Conservation (phyloP, 345 rosid genomes). For the Acer saccharum region DNA sequence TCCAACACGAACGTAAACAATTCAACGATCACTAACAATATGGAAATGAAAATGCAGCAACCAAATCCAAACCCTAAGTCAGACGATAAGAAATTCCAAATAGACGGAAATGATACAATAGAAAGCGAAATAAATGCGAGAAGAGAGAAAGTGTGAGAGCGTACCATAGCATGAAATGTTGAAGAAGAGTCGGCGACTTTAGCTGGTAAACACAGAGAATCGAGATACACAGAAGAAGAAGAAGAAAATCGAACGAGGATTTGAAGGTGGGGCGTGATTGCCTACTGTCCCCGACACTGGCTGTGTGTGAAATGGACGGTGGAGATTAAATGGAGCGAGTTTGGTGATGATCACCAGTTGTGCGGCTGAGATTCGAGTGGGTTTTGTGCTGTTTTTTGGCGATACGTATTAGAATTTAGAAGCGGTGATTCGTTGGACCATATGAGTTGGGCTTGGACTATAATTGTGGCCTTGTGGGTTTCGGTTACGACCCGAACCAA, state of each 20-base stretch:
- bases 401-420: constrained; percentile 17
- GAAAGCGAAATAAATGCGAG: neutral
- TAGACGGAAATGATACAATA: neutral
- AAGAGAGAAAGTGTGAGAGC: neutral
- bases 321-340: constrained; percentile 1
- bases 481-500: too few species aligned
- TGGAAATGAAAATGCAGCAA: neutral
- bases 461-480: neutral
- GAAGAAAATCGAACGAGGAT: neutral
- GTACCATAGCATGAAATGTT: constrained; percentile 34
- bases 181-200: constrained; percentile 19
- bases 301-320: neutral
- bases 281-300: neutral
- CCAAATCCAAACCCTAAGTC: constrained; percentile 8
- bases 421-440: neutral
- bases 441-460: neutral
- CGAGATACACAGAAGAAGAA: constrained; percentile 2
- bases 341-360: neutral
- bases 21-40: neutral
- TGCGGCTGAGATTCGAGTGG: neutral
- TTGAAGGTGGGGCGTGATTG: neutral
- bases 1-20: constrained; percentile 4
- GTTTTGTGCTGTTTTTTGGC: constrained; percentile 19
- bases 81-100: neutral
- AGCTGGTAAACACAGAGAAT: constrained; percentile 10